Percentiles rank a stretch among this genome's conserved stretches.
These are phyloP conservation scores for Aspergillus incahuasiensis DNA, from an alignment of 495 filamentous ascomycete species.

Conservation along the genomic window DNA sequence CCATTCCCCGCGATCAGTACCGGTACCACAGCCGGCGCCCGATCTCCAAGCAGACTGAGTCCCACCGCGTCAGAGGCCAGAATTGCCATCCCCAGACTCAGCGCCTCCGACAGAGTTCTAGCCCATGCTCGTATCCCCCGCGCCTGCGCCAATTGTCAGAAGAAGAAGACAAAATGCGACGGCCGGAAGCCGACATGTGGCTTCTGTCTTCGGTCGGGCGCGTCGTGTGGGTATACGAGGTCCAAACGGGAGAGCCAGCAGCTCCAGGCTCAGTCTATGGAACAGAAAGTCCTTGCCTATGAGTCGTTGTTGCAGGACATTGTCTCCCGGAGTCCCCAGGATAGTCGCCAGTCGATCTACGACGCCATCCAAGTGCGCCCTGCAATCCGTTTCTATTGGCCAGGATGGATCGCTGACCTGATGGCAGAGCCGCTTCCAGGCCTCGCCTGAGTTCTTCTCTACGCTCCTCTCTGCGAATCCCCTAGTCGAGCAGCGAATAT, in stretches of 20 bases:
- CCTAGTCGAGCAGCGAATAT: constrained; percentile 7
- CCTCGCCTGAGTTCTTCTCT: constrained; percentile 8
- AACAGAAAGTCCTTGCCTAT: constrained; percentile 6
- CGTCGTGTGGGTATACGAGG: constrained; percentile 13
- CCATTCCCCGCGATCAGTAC: neutral
- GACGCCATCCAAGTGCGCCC: constrained; percentile 10
- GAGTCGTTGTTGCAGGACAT: constrained; percentile 15
- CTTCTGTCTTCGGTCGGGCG: constrained; percentile 5
- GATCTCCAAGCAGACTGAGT: neutral
- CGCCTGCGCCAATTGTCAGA: constrained; percentile 38
- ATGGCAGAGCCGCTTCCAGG: constrained; percentile 12
- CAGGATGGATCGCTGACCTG: neutral
- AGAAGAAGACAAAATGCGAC: constrained; percentile 40
- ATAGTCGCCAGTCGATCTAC: constrained; percentile 3
- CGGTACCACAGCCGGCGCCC: neutral
- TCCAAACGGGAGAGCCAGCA: constrained; percentile 15
- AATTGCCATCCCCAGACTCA: neutral
- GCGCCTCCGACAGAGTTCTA: neutral
- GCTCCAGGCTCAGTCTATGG: constrained; percentile 6
- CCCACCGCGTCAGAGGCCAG: neutral
- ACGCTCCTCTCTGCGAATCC: constrained; percentile 8
- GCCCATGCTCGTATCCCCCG: constrained; percentile 20
- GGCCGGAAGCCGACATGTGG: constrained; percentile 25
- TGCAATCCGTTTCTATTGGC: neutral
- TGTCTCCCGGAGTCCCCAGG: constrained; percentile 1